phyloP scores from a whole-genome alignment of 257 asterid species.

The Agastache rugosa region DNA sequence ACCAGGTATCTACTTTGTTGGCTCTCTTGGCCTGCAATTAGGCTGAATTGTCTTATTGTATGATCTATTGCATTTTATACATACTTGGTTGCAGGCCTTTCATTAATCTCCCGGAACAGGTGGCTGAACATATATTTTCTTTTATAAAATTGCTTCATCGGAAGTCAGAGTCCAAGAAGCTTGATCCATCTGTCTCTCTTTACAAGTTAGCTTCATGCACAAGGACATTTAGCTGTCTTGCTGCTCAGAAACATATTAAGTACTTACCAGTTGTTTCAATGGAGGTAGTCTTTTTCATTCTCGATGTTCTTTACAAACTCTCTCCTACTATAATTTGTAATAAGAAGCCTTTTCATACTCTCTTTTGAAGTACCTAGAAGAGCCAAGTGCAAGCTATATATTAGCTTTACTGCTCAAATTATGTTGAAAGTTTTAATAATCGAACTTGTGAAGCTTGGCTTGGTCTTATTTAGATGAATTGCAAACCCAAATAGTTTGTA shows the following conservation, averaged over 20 bases:
- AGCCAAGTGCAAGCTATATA: slow-evolving; percentile 25
- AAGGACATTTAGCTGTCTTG: slow-evolving; percentile 75
- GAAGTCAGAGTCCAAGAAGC: slow-evolving; percentile 52
- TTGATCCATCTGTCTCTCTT: slow-evolving; percentile 45
- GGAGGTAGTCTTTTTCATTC: slow-evolving; percentile 56
- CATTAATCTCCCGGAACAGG: slow-evolving; percentile 62
- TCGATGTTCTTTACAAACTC: slow-evolving; percentile 21
- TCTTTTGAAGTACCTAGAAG: slow-evolving; percentile 14
- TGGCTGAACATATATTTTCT: slow-evolving; percentile 41
- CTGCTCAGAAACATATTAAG: slow-evolving; percentile 69
- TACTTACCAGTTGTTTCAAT: slow-evolving; percentile 76
- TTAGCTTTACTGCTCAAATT: slow-evolving; percentile 19
- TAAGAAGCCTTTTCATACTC: slow-evolving; percentile 14
- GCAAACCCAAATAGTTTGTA: slow-evolving; percentile 13
- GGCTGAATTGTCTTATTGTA: slow-evolving; percentile 25
- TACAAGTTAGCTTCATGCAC: slow-evolving; percentile 61
- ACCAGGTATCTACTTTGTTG: neutral
- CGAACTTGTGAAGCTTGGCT: slow-evolving; percentile 14
- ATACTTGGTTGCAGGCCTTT: slow-evolving; percentile 64
- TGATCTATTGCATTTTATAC: slow-evolving; percentile 27
- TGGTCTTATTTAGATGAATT: slow-evolving; percentile 20
- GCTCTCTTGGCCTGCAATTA: slow-evolving; percentile 7
- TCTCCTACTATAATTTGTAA: slow-evolving; percentile 17
- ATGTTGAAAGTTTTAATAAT: slow-evolving; percentile 11
- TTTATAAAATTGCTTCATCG: slow-evolving; percentile 49